Conservation (phyloP, 805 yeast genomes). For the Pichia exigua region DNA sequence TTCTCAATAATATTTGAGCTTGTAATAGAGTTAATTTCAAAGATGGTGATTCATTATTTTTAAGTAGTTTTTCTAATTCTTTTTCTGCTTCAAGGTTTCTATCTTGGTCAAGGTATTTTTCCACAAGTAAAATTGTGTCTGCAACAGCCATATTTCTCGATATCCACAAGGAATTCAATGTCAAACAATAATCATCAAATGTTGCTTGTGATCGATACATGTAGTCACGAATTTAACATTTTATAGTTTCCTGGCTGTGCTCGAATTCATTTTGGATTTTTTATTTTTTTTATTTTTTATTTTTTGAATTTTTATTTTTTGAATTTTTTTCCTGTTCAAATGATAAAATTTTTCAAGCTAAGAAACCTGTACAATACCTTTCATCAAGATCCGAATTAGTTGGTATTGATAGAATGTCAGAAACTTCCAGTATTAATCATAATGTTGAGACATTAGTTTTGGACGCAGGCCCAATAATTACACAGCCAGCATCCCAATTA, state of each 20-base stretch:
- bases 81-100: constrained; percentile 40
- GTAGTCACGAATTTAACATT: too few species aligned
- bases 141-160: constrained; percentile 11
- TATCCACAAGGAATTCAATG: too few species aligned
- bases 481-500: constrained; percentile 70
- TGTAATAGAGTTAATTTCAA: constrained; percentile 41
- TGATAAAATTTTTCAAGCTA: not conserved
- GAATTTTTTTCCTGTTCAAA: not conserved
- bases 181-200: too few species aligned
- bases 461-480: constrained; percentile 93
- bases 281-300: too few species aligned
- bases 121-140: constrained; percentile 27
- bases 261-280: not conserved
- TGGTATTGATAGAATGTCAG: not conserved
- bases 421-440: not conserved
- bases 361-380: not conserved
- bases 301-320: not conserved
- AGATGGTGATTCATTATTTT: constrained; percentile 35
- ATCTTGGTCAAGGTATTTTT: constrained; percentile 35
- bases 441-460: constrained; percentile 56
- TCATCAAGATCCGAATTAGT: not conserved
- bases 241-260: not conserved
- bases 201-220: too few species aligned
- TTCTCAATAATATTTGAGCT: constrained; percentile 41
- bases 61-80: constrained; percentile 32